Percentiles rank a stretch among this genome's conserved stretches.
phyloP scores from a whole-genome alignment of 2,329 filamentous ascomycete genomes.

The Chrysosporium queenslandicum region DNA sequence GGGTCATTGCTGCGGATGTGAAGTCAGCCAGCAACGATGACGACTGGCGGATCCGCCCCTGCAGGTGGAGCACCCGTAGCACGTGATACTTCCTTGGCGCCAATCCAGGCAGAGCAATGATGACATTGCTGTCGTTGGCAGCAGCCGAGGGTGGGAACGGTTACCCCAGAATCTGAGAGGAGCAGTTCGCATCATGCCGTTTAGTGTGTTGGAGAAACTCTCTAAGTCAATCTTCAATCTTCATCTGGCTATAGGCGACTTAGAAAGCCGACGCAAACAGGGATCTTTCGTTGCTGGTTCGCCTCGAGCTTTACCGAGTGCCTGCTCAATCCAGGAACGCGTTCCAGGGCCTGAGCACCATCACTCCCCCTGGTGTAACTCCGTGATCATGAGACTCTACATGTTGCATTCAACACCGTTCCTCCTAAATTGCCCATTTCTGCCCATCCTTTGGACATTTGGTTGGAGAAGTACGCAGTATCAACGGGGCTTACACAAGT shows the following conservation, averaged over 20 bases:
- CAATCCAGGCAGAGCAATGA: neutral
- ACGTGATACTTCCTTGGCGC: slow-evolving; percentile 2
- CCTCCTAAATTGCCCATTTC: neutral
- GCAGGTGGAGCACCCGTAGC: neutral
- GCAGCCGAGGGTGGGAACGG: too few relatives aligned
- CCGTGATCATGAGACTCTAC: neutral
- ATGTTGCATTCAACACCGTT: neutral
- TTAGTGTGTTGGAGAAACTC: too few relatives aligned
- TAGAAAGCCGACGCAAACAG: neutral
- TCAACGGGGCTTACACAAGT: too few relatives aligned
- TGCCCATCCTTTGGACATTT: too few relatives aligned
- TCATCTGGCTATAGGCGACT: too few relatives aligned
- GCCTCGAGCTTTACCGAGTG: neutral
- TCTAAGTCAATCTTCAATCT: too few relatives aligned
- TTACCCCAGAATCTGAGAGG: too few relatives aligned
- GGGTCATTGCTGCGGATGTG: neutral
- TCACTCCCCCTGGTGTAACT: neutral
- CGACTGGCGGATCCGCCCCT: slow-evolving; percentile 5
- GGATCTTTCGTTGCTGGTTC: neutral
- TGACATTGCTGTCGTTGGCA: neutral
- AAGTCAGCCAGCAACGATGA: slow-evolving; percentile 9
- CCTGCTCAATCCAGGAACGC: neutral
- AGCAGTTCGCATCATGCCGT: too few relatives aligned
- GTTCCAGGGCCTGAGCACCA: neutral
- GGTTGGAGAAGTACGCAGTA: too few relatives aligned